These are phyloP conservation scores for Haplographium delicatum DNA, from an alignment of 495 filamentous ascomycete species.

Conservation along the genomic window DNA sequence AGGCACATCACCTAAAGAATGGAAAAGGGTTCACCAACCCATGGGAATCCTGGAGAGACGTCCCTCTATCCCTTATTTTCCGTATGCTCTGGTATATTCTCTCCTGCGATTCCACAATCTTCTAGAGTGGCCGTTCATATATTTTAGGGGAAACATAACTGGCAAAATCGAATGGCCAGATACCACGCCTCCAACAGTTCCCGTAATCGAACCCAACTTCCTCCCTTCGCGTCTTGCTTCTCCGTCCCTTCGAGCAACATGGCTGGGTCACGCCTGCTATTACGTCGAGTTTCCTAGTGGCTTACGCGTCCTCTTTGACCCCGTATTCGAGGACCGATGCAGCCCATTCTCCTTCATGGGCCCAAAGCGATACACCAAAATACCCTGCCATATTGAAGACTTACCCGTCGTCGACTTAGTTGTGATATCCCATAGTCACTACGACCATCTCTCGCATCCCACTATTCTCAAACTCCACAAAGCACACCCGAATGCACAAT, in stretches of 20 bases:
- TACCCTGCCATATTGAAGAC: constrained; percentile 72
- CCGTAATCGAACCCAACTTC: constrained; percentile 66
- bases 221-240: constrained; percentile 51
- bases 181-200: constrained; percentile 61
- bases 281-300: constrained; percentile 88
- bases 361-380: constrained; percentile 76
- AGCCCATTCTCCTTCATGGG: constrained; percentile 66
- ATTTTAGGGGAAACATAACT: constrained; percentile 46
- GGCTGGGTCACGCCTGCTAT: constrained; percentile 95
- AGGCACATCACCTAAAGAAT: constrained; percentile 22
- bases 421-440: constrained; percentile 89
- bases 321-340: constrained; percentile 88
- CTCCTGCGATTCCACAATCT: not conserved
- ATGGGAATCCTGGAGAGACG: constrained; percentile 33
- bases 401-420: constrained; percentile 84
- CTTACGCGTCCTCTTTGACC: constrained; percentile 88
- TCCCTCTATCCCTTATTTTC: constrained; percentile 4
- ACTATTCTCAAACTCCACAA: constrained; percentile 66
- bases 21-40: constrained; percentile 29
- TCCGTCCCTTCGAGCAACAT: constrained; percentile 73
- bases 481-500: constrained; percentile 73
- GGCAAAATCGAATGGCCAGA: constrained; percentile 56
- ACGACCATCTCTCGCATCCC: constrained; percentile 82
- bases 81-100: constrained; percentile 9
- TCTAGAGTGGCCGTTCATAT: not conserved